Evolutionary conservation across 1,139 yeast species (phyloP).

Genomic region (Taiozyma sp.): DNA sequence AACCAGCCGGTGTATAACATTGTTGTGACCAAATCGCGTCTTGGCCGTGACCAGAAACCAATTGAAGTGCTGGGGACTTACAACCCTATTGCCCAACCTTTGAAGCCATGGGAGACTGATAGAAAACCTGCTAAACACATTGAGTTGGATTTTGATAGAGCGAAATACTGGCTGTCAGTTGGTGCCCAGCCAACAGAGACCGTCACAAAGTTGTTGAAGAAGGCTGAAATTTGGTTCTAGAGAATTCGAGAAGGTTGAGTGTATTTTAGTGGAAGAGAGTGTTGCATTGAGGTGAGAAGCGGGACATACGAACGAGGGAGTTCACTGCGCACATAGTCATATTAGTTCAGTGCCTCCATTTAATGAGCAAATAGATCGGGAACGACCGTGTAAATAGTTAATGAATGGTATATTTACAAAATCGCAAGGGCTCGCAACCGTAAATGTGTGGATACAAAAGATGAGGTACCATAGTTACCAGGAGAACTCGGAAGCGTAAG

Average conservation of each 20-base stretch:
- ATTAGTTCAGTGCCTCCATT: neutral
- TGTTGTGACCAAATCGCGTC: conserved; percentile 71
- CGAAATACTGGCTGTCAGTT: conserved; percentile 97
- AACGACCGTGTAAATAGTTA: neutral
- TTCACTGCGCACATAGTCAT: neutral
- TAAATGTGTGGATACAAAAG: neutral
- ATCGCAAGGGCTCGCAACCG: neutral
- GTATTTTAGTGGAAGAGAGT: neutral
- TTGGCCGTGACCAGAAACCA: conserved; percentile 80
- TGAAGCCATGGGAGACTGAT: conserved; percentile 59
- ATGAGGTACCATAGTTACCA: neutral
- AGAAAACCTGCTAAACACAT: conserved; percentile 71
- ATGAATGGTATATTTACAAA: neutral
- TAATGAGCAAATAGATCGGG: neutral
- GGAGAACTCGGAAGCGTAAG: neutral
- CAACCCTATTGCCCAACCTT: conserved; percentile 78
- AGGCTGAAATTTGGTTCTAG: conserved; percentile 72
- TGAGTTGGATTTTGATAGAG: conserved; percentile 77
- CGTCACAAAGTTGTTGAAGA: conserved; percentile 71
- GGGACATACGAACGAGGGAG: neutral
- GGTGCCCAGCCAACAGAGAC: conserved; percentile 97
- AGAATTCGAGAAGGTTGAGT: neutral
- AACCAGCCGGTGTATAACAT: conserved; percentile 88
- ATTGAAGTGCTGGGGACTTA: conserved; percentile 95
- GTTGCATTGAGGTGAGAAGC: neutral